These are phyloP conservation scores for Aspergillus avenaceus DNA, from an alignment of 495 filamentous ascomycete genomes.

Conservation along the genomic window DNA sequence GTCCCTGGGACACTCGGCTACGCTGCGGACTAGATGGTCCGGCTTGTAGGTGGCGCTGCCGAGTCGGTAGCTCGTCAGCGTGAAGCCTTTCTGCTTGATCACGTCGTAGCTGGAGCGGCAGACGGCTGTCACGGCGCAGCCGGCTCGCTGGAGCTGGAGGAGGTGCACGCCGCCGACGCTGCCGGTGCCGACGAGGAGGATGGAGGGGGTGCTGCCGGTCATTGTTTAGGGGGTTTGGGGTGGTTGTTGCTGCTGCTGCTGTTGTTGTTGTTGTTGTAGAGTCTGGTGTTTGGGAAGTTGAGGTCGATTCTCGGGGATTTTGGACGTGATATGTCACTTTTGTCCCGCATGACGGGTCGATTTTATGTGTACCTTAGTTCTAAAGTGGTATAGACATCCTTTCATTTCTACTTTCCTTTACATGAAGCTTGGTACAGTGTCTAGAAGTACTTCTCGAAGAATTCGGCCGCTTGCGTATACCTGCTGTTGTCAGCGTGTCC, in stretches of 20 bases:
- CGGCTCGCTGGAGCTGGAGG: constrained; percentile 39
- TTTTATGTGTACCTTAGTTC: too few species aligned
- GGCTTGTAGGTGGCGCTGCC: constrained; percentile 36
- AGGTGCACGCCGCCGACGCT: constrained; percentile 45
- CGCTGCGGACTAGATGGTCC: constrained; percentile 31
- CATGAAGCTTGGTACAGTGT: background rate
- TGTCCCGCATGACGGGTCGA: too few species aligned
- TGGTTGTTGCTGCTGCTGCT: too few species aligned
- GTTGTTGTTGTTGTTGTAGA: too few species aligned
- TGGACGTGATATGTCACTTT: too few species aligned
- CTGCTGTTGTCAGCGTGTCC: constrained; percentile 14
- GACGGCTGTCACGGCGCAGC: constrained; percentile 39
- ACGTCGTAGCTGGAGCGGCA: constrained; percentile 51
- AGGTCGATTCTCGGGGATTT: too few species aligned
- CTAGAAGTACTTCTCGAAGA: constrained; percentile 35
- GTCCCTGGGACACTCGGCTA: constrained; percentile 27
- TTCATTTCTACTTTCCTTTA: too few species aligned
- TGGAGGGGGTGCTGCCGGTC: background rate
- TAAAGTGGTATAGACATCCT: too few species aligned
- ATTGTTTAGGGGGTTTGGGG: background rate
- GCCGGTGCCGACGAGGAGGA: constrained; percentile 48
- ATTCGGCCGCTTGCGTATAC: constrained; percentile 38
- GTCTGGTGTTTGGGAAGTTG: too few species aligned
- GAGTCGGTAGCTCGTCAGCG: constrained; percentile 41
- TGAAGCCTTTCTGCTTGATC: constrained; percentile 43